phyloP scores from a whole-genome alignment of 2,329 filamentous ascomycete species.

The Catunica adiposa region DNA sequence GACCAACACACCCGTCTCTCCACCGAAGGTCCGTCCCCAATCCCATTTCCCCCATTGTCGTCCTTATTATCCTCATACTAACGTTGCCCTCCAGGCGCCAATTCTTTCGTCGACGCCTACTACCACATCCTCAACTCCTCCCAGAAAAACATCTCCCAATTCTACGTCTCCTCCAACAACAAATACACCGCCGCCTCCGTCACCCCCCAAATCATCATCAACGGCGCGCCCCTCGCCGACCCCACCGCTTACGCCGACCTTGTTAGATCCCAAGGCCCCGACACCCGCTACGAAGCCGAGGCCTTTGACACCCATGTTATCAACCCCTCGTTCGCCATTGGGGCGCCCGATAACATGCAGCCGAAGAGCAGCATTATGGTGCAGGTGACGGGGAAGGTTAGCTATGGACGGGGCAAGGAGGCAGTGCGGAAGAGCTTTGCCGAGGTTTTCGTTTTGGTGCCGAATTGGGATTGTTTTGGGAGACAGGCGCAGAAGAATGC shows the following conservation, averaged over 20 bases:
- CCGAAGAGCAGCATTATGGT: slow-evolving; percentile 53
- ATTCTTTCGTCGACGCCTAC: slow-evolving; percentile 28
- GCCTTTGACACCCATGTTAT: slow-evolving; percentile 63
- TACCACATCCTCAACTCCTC: slow-evolving; percentile 58
- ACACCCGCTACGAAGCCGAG: slow-evolving; percentile 54
- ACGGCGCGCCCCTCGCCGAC: slow-evolving; percentile 49
- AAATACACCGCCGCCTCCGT: slow-evolving; percentile 19
- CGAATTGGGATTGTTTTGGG: slow-evolving; percentile 47
- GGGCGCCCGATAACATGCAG: slow-evolving; percentile 37
- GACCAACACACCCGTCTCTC: slow-evolving; percentile 15
- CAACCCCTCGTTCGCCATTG: slow-evolving; percentile 47
- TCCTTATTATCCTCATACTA: neutral
- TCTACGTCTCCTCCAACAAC: slow-evolving; percentile 40
- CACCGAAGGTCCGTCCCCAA: slow-evolving; percentile 12
- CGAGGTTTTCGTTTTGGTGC: slow-evolving; percentile 67
- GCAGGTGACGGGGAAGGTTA: slow-evolving; percentile 56
- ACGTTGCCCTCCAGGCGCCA: slow-evolving; percentile 12
- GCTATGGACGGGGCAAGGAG: slow-evolving; percentile 47
- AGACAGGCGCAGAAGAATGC: slow-evolving; percentile 26
- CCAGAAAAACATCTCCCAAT: slow-evolving; percentile 38
- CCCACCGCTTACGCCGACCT: slow-evolving; percentile 50
- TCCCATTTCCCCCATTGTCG: neutral
- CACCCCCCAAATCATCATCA: slow-evolving; percentile 60
- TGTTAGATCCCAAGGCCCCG: slow-evolving; percentile 44
- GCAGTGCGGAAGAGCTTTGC: slow-evolving; percentile 54